Conservation (phyloP, 129 eudicot species). For the Gnaphalium uliginosum region DNA sequence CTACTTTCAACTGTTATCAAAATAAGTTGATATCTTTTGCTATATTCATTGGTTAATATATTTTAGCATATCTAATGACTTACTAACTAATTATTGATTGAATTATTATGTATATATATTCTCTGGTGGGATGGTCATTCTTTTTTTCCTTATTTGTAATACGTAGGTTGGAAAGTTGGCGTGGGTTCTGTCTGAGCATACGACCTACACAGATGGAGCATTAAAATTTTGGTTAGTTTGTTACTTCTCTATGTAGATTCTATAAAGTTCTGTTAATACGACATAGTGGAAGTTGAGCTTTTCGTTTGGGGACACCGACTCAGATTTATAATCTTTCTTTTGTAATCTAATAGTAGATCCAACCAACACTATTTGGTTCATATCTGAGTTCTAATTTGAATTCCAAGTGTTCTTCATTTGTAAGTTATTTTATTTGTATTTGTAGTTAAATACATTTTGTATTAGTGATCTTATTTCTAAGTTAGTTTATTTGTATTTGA, state of each 20-base stretch:
- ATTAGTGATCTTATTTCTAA: too few species aligned
- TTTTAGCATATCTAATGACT: not conserved
- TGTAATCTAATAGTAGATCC: too few species aligned
- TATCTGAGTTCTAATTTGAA: too few species aligned
- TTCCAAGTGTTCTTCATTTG: too few species aligned
- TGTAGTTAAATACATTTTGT: too few species aligned
- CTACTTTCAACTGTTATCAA: slow-evolving; percentile 33
- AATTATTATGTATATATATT: slow-evolving; percentile 46
- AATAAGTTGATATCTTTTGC: not conserved
- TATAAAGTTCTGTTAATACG: not conserved
- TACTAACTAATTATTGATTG: slow-evolving; percentile 2
- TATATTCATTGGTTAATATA: not conserved
- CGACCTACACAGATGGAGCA: slow-evolving; percentile 97
- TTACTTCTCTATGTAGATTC: not conserved
- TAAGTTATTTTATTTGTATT: too few species aligned
- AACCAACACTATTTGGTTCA: too few species aligned
- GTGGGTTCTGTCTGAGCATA: slow-evolving; percentile 95
- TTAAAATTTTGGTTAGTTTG: slow-evolving; percentile 60
- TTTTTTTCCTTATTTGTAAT: slow-evolving; percentile 73
- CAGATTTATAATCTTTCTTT: not conserved
- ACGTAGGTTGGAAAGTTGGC: slow-evolving; percentile 97
- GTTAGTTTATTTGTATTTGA: too few species aligned
- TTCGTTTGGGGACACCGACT: not conserved
- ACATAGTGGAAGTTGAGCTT: not conserved
- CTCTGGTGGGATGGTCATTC: slow-evolving; percentile 86